Conservation (phyloP, 768 basidiomycete species). For the Termitomyces sp. region DNA sequence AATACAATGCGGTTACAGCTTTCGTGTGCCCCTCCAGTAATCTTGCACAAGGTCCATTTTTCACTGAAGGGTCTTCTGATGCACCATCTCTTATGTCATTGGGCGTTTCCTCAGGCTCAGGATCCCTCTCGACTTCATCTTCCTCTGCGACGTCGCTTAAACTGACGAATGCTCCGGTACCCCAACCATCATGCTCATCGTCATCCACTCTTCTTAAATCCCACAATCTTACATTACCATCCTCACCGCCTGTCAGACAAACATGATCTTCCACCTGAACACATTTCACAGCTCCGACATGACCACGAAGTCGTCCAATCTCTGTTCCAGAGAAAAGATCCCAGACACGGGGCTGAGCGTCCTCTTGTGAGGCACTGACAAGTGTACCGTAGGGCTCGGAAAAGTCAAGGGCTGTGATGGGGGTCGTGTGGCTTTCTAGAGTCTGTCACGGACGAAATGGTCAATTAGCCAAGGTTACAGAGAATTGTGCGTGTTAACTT, state of each 20-base stretch:
- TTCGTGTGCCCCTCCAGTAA: conserved; percentile 89
- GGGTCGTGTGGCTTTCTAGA: conserved; percentile 73
- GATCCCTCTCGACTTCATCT: conserved; percentile 49
- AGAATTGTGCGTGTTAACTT: conserved; percentile 15
- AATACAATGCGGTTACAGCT: conserved; percentile 90
- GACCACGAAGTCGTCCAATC: conserved; percentile 81
- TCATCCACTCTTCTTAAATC: conserved; percentile 84
- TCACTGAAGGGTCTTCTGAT: conserved; percentile 32
- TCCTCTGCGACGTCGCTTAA: conserved; percentile 67
- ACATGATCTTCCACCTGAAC: conserved; percentile 91
- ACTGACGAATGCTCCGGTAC: conserved; percentile 50
- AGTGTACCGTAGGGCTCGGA: conserved; percentile 95
- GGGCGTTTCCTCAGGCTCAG: conserved; percentile 33
- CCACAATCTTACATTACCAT: conserved; percentile 86
- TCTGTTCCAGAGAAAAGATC: conserved; percentile 89
- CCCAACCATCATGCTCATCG: conserved; percentile 53
- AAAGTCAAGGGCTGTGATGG: conserved; percentile 89
- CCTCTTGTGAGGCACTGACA: conserved; percentile 84
- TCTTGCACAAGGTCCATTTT: conserved; percentile 63
- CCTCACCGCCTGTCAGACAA: conserved; percentile 88
- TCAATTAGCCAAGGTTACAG: conserved; percentile 6
- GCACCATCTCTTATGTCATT: conserved; percentile 39
- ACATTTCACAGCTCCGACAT: conserved; percentile 78
- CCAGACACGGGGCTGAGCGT: conserved; percentile 89
- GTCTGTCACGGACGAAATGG: conserved; percentile 48